Evolutionary conservation across 306 rosid genomes (phyloP).

Genomic region (Calophaca sinica): DNA sequence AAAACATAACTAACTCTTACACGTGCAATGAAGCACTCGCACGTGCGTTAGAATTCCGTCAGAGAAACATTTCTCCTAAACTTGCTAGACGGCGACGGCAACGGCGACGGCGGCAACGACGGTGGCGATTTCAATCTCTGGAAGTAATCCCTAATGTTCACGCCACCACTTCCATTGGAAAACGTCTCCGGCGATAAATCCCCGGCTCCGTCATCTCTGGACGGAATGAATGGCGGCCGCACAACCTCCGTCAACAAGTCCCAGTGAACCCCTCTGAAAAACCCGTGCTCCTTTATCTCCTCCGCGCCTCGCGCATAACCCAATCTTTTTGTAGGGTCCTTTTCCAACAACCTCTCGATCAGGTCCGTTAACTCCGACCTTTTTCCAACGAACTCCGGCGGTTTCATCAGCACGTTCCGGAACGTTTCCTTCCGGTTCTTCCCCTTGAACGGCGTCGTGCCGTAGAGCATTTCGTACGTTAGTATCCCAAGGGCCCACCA

Average conservation of each 20-base stretch:
- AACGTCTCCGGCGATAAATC: background rate
- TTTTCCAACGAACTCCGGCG: slow-evolving; percentile 81
- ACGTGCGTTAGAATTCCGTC: slow-evolving; percentile 59
- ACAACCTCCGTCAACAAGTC: slow-evolving; percentile 69
- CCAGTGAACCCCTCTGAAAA: slow-evolving; percentile 85
- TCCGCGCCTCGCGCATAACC: slow-evolving; percentile 80
- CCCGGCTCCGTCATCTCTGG: slow-evolving; percentile 49
- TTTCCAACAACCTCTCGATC: slow-evolving; percentile 68
- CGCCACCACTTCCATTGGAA: background rate
- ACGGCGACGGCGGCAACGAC: slow-evolving; percentile 68
- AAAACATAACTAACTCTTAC: slow-evolving; percentile 47
- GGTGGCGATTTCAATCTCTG: slow-evolving; percentile 61
- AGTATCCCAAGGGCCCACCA: slow-evolving; percentile 98
- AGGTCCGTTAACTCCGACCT: slow-evolving; percentile 68
- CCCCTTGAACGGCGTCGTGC: slow-evolving; percentile 90
- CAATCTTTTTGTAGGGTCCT: slow-evolving; percentile 79
- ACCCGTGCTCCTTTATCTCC: slow-evolving; percentile 82
- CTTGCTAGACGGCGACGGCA: slow-evolving; percentile 46
- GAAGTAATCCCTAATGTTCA: slow-evolving; percentile 64
- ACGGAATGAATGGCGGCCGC: slow-evolving; percentile 86
- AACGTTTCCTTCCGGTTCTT: slow-evolving; percentile 85
- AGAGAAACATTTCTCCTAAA: slow-evolving; percentile 47
- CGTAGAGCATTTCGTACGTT: slow-evolving; percentile 82
- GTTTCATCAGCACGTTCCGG: slow-evolving; percentile 64
- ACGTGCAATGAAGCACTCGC: slow-evolving; percentile 44